Conservation (phyloP, 1,284 basidiomycete species). For the Ceratobasidium sp. region DNA sequence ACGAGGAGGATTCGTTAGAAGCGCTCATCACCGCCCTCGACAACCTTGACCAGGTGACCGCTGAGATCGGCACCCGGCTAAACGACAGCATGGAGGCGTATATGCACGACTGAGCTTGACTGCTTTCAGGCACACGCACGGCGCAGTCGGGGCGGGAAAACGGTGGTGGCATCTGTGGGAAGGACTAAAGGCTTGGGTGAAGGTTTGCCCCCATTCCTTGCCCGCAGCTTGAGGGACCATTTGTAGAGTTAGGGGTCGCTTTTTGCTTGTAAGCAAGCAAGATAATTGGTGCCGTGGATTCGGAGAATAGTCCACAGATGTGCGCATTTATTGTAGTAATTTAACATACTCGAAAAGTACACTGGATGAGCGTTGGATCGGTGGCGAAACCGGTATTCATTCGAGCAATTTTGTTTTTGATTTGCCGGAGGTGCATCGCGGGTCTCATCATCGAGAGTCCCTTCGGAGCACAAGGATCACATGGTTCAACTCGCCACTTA, state of each 20-base stretch:
- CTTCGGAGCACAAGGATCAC: too few relatives aligned
- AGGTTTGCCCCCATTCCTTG: not conserved
- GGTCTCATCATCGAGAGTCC: too few relatives aligned
- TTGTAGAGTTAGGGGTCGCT: not conserved
- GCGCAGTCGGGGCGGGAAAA: constrained; percentile 26
- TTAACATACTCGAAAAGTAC: too few relatives aligned
- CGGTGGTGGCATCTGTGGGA: not conserved
- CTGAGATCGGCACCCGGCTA: constrained; percentile 36
- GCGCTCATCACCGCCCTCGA: constrained; percentile 78
- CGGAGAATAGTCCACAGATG: not conserved
- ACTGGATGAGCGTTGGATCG: too few relatives aligned
- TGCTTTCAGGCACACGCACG: not conserved
- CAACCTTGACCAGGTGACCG: constrained; percentile 68
- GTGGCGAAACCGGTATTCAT: too few relatives aligned
- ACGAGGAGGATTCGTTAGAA: constrained; percentile 79
- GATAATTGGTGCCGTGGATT: constrained; percentile 11
- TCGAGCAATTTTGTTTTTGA: too few relatives aligned
- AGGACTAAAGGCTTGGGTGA: not conserved
- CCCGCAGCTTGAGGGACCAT: not conserved
- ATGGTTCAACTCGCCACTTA: too few relatives aligned
- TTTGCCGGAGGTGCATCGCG: too few relatives aligned
- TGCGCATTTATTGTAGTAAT: too few relatives aligned
- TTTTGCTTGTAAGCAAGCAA: not conserved
- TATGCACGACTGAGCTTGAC: constrained; percentile 37
- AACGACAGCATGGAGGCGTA: constrained; percentile 35